Conservation (phyloP, 352 stramenopile genomes). For the Pythium inflatum region DNA sequence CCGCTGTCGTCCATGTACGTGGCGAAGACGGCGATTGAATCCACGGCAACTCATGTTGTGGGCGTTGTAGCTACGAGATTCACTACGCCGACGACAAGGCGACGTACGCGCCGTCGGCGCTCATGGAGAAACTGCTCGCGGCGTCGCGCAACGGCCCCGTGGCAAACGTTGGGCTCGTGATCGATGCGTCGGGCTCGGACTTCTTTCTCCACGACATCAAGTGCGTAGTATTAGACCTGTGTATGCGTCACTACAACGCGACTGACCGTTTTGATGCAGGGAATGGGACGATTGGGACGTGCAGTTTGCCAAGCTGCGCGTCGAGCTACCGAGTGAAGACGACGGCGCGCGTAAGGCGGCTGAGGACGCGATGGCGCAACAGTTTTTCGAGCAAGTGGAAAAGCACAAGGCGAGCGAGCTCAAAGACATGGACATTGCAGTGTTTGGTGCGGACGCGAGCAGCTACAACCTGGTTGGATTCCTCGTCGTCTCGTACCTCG, state of each 20-base stretch:
- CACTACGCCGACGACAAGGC: constrained; percentile 61
- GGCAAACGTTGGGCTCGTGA: constrained; percentile 75
- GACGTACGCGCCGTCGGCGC: constrained; percentile 61
- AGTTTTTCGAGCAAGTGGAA: constrained; percentile 63
- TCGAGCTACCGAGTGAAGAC: constrained; percentile 12
- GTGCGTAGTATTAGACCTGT: no score
- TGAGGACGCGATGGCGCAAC: constrained; percentile 58
- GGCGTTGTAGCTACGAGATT: constrained; percentile 86
- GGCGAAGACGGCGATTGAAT: no score
- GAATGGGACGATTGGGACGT: constrained; percentile 91
- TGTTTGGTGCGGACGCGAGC: constrained; percentile 52
- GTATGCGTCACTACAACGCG: background rate
- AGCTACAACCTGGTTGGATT: constrained; percentile 78
- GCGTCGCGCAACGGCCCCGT: constrained; percentile 59
- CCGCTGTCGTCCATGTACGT: constrained; percentile 81
- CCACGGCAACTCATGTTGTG: no score
- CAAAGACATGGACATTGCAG: constrained; percentile 80
- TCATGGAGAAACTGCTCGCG: constrained; percentile 86
- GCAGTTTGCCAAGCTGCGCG: constrained; percentile 71
- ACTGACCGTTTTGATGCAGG: constrained; percentile 32
- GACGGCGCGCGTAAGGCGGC: constrained; percentile 39
- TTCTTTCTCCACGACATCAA: constrained; percentile 76
- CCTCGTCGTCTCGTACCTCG: constrained; percentile 64
- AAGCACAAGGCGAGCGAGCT: constrained; percentile 59
- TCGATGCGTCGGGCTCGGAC: constrained; percentile 75